Evolutionary conservation across 1,284 basidiomycete genomes (phyloP).

Genomic region (Microbotryum lychnidis-dioicae): DNA sequence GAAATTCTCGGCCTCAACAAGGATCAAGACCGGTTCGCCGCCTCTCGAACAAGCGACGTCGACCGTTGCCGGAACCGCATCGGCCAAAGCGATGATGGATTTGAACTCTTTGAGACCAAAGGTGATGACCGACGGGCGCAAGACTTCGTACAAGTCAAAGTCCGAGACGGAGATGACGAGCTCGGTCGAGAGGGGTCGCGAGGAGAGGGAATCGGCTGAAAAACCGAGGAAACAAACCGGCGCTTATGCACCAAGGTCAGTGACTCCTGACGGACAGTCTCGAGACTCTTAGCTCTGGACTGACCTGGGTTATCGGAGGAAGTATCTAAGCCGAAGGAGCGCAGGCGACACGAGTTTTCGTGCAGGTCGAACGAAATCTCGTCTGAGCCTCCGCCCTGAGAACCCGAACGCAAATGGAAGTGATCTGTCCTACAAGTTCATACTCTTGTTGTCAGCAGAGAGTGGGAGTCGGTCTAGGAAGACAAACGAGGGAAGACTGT

Average conservation of each 20-base stretch:
- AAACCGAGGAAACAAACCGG: neutral
- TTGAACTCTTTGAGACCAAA: constrained; percentile 29
- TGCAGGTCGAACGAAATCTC: constrained; percentile 28
- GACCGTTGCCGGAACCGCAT: constrained; percentile 7
- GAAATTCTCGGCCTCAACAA: constrained; percentile 6
- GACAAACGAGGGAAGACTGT: neutral
- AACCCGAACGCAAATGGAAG: constrained; percentile 18
- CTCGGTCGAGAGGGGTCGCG: constrained; percentile 22
- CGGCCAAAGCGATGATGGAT: constrained; percentile 26
- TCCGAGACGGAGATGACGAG: constrained; percentile 19
- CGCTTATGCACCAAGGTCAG: neutral
- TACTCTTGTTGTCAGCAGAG: neutral
- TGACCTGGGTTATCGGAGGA: neutral
- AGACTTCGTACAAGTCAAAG: constrained; percentile 24
- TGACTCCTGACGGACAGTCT: neutral
- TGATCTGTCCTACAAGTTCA: constrained; percentile 21
- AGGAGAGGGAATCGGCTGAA: constrained; percentile 5
- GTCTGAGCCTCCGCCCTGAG: constrained; percentile 9
- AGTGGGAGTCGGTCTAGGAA: neutral
- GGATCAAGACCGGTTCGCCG: constrained; percentile 20
- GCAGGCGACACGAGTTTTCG: constrained; percentile 10
- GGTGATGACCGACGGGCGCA: constrained; percentile 12
- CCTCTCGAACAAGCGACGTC: constrained; percentile 21
- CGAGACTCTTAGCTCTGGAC: neutral
- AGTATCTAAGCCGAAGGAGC: constrained; percentile 11